Evolutionary conservation across 768 basidiomycete species (phyloP), one percentile per base, ranked within the genome.

Genomic region (Collybia sp.): DNA sequence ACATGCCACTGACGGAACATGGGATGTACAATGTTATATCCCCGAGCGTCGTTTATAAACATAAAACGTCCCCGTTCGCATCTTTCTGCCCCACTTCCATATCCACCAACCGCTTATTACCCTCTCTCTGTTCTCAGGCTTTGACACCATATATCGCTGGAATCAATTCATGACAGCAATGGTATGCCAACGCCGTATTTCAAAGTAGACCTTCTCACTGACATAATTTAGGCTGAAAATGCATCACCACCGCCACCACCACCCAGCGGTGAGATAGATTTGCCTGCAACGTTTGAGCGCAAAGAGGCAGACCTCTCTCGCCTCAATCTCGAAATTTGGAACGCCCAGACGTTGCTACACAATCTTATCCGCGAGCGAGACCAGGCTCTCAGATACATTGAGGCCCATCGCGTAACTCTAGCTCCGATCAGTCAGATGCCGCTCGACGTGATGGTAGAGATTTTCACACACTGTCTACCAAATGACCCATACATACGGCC

Each of bases 381-480:
- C 13, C n/a, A 37, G n/a, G 17, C 35, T 3, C 35, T 13, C n/a
- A 37, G 6, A 37, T 37, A n/a, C 10, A 6, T 37, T 18, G 35
- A 18, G 4, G 35, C 35, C 13, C 35, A 37, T 18, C 35, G 35
- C 35, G 35, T 10, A 6, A 3, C 37, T 38, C 46, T 48, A n/a
- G n/a, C 42, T 13, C 47, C 47, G 30, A 48, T 52, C 34, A 49
- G 51, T 12, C 42, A 42, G n/a, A 46, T 62, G 5, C 60, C 60
- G 4, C 33, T 62, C 13, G 59, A 60, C 35, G 43, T 62, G 18
- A 19, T 58, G 44, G 50, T 57, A 43, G 40, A 52, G 20, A 57
- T 62, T 11, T 60, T 62, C 37, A 18, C 41, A 12, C 39, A 46
- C 39, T 55, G 55, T 43, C 51, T 62, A 12, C 54, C 57, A 2